These are phyloP conservation scores for Calamus simplicifolius DNA, from an alignment of 176 grass and related monocot genomes.

Conservation along the genomic window DNA sequence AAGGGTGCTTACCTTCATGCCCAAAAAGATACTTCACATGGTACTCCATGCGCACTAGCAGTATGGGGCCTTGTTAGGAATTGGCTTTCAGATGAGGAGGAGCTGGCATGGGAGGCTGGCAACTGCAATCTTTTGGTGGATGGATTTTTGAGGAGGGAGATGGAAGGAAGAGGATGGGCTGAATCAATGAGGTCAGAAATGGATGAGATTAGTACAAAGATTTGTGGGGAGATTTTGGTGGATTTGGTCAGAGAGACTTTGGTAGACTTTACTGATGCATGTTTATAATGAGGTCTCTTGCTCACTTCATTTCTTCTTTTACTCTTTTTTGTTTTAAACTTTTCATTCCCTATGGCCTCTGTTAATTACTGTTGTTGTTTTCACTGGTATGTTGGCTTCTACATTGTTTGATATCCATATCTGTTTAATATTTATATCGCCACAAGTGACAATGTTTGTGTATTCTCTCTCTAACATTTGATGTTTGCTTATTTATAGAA, in stretches of 20 bases:
- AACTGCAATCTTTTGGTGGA: conserved; percentile 30
- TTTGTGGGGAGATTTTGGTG: conserved; percentile 43
- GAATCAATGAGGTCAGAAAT: conserved; percentile 38
- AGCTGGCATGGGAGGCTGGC: conserved; percentile 13
- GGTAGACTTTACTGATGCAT: conserved; percentile 26
- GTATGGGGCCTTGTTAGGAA: conserved; percentile 43
- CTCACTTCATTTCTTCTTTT: too few relatives aligned
- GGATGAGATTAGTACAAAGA: conserved; percentile 40
- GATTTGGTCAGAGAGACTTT: conserved; percentile 52
- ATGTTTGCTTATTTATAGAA: too few relatives aligned
- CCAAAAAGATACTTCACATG: conserved; percentile 12
- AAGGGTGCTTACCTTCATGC: conserved; percentile 3
- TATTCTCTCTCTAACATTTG: too few relatives aligned
- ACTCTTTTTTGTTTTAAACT: too few relatives aligned
- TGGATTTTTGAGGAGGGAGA: conserved; percentile 46
- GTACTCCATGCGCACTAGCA: conserved; percentile 20
- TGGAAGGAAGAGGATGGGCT: conserved; percentile 44
- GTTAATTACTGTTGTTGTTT: too few relatives aligned
- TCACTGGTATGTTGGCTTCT: too few relatives aligned
- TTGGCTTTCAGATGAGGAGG: conserved; percentile 38
- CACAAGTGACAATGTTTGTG: too few relatives aligned
- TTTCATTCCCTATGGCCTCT: too few relatives aligned
- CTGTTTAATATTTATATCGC: too few relatives aligned
- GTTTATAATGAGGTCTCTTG: conserved; percentile 13
- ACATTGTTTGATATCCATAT: too few relatives aligned